These are phyloP conservation scores for Amphirosellinia nigrospora DNA, from an alignment of 495 filamentous ascomycete species.

Conservation along the genomic window DNA sequence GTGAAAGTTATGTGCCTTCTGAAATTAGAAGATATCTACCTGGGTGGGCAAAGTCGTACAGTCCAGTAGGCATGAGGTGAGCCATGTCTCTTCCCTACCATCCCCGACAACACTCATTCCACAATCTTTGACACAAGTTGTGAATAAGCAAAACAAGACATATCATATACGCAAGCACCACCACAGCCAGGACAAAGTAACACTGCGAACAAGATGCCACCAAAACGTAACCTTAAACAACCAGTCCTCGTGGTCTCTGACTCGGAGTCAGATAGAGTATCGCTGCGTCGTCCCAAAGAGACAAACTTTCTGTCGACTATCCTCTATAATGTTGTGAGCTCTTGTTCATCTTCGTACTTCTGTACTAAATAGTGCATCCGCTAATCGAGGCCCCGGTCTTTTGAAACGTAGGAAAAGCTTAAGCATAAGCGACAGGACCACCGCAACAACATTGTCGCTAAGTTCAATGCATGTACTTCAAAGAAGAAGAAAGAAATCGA, in stretches of 20 bases:
- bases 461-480: background rate
- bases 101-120: background rate
- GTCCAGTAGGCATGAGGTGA: background rate
- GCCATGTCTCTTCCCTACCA: background rate
- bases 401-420: conserved; percentile 11
- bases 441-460: background rate
- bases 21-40: background rate
- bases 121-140: background rate
- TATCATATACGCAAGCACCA: background rate
- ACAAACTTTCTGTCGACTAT: conserved; percentile 1
- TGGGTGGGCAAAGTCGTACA: background rate
- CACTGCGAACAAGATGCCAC: conserved; percentile 6
- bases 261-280: conserved; percentile 9
- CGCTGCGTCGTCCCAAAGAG: conserved; percentile 10
- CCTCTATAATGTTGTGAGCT: conserved; percentile 19
- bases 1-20: background rate
- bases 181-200: background rate
- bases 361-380: background rate
- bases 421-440: background rate
- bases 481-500: conserved; percentile 1
- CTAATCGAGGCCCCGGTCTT: background rate
- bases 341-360: background rate
- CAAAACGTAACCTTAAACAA: conserved; percentile 21
- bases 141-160: background rate
- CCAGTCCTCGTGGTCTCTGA: background rate